Percentiles rank a stretch among this genome's conserved stretches.
phyloP scores from a whole-genome alignment of 1,139 yeast species.

The Ogataea hybrid region DNA sequence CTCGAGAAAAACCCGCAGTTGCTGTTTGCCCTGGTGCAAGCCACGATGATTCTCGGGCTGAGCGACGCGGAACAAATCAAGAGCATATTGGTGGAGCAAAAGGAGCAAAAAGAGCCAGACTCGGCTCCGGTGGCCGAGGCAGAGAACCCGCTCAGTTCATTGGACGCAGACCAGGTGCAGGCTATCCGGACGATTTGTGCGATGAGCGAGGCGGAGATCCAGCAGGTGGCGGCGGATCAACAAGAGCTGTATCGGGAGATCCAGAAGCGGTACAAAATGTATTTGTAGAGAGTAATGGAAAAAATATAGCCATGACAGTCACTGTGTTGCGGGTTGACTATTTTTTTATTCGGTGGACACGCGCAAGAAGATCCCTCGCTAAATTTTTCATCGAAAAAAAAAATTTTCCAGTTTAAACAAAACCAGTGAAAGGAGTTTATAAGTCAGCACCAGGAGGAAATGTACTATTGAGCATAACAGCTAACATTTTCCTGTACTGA shows the following conservation, averaged over 20 bases:
- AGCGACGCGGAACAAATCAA: constrained; percentile 56
- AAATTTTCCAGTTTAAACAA: constrained; percentile 9
- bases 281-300: constrained; percentile 5
- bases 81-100: constrained; percentile 29
- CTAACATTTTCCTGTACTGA: constrained; percentile 9
- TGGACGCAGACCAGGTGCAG: constrained; percentile 47
- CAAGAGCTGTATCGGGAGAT: constrained; percentile 24
- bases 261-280: constrained; percentile 20
- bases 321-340: constrained; percentile 12
- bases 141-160: constrained; percentile 11
- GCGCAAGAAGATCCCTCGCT: constrained; percentile 4
- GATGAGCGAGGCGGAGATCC: constrained; percentile 63
- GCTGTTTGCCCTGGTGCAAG: constrained; percentile 78
- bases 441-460: constrained; percentile 11
- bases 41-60: constrained; percentile 58
- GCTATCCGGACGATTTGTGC: constrained; percentile 55
- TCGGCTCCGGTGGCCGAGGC: constrained; percentile 8
- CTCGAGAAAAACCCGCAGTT: constrained; percentile 75
- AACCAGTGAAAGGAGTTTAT: constrained; percentile 14
- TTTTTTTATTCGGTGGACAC: constrained; percentile 3
- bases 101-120: not conserved
- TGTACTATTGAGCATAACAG: constrained; percentile 6
- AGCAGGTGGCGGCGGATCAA: constrained; percentile 23
- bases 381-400: constrained; percentile 13
- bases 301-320: constrained; percentile 8